Conservation (phyloP, 176 grass and related monocot genomes). For the Carex littledalei region DNA sequence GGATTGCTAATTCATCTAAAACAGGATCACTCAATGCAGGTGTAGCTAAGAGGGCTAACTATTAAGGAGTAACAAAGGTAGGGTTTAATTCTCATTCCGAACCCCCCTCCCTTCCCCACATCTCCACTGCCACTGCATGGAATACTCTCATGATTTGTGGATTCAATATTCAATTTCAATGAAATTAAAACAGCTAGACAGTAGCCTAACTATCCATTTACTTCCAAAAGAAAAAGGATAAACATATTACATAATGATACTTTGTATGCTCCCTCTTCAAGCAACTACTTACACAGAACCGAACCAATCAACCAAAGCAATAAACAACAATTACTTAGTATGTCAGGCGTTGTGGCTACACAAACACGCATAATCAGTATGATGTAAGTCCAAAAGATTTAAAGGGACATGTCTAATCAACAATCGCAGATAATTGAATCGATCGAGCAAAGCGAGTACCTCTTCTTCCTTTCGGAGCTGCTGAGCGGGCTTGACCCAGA, state of each 20-base stretch:
- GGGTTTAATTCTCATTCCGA: neutral
- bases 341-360: neutral
- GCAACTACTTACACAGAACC: neutral
- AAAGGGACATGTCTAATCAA: neutral
- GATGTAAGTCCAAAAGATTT: neutral
- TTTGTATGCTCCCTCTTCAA: neutral
- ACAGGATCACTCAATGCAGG: neutral
- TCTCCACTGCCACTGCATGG: neutral
- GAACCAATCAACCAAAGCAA: neutral
- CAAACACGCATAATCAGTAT: neutral
- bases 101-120: neutral
- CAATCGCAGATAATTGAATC: neutral
- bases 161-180: neutral
- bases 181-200: neutral
- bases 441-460: slow-evolving; percentile 23
- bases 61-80: neutral
- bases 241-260: neutral
- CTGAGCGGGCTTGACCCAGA: slow-evolving; percentile 76
- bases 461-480: slow-evolving; percentile 81
- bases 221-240: neutral
- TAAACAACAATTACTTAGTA: neutral
- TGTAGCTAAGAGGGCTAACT: neutral
- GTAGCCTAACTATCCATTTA: neutral
- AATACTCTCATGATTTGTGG: neutral
- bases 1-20: neutral